phyloP scores from a whole-genome alignment of 83 land plant species.

The Thuja plicata region DNA sequence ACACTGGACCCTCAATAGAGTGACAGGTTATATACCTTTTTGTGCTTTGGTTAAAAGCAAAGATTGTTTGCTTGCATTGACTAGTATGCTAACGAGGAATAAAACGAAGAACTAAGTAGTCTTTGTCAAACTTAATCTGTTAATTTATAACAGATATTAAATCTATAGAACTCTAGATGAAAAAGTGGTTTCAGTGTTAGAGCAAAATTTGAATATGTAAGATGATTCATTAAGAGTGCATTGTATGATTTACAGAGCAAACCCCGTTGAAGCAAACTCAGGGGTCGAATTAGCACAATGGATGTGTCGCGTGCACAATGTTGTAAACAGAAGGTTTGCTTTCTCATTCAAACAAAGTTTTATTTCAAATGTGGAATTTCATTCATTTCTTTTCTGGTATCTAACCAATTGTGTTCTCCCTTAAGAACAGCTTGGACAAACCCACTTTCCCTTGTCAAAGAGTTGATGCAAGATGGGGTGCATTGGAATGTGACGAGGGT shows the following conservation, averaged over 20 bases:
- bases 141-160: neutral
- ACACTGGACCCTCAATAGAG: neutral
- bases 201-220: neutral
- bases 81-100: neutral
- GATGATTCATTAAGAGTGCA: neutral
- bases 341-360: neutral
- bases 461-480: constrained; percentile 97
- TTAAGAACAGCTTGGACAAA: constrained; percentile 71
- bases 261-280: constrained; percentile 81
- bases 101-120: neutral
- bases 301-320: constrained; percentile 91
- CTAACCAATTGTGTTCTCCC: neutral
- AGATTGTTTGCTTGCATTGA: neutral
- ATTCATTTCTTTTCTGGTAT: neutral
- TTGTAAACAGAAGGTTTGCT: constrained; percentile 89
- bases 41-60: neutral
- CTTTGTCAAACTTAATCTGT: neutral
- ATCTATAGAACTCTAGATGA: neutral
- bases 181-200: neutral
- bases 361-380: neutral
- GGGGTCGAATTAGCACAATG: constrained; percentile 81
- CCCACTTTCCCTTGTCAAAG: constrained; percentile 76
- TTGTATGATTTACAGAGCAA: constrained; percentile 46
- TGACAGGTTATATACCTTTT: neutral
- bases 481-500: constrained; percentile 75